A percentile compares a stretch with the other conserved stretches of the same genome.
These are phyloP conservation scores for Pochonia chlamydosporia DNA, from an alignment of 2,329 filamentous ascomycete species.

Conservation along the genomic window DNA sequence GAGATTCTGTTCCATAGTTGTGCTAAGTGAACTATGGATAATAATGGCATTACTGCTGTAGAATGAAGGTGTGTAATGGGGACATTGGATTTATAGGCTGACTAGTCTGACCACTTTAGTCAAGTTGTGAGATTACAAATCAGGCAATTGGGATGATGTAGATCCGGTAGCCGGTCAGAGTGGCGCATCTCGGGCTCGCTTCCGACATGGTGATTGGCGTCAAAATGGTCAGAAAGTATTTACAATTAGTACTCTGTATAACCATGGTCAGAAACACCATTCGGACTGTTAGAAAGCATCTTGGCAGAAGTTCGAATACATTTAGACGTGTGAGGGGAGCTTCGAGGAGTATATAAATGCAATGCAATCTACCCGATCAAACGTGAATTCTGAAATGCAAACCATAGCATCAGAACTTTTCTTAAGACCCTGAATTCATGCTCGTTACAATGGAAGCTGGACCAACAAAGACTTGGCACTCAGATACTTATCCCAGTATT, in stretches of 20 bases:
- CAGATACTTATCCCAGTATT: background rate
- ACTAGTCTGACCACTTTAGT: background rate
- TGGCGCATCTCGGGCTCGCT: too few relatives aligned
- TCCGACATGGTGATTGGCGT: too few relatives aligned
- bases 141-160: background rate
- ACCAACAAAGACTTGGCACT: conserved; percentile 9
- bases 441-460: too few relatives aligned
- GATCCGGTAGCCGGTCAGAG: background rate
- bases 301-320: too few relatives aligned
- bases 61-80: background rate
- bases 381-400: too few relatives aligned
- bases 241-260: background rate
- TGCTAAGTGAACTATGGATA: background rate
- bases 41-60: background rate
- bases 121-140: background rate
- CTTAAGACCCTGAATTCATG: too few relatives aligned
- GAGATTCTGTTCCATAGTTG: background rate
- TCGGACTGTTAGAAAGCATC: background rate
- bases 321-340: too few relatives aligned
- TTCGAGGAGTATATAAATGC: too few relatives aligned
- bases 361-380: too few relatives aligned
- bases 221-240: background rate
- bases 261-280: background rate
- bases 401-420: too few relatives aligned
- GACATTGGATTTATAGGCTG: background rate